A percentile compares a stretch with the other conserved stretches of the same genome.
These are phyloP conservation scores for Dalechampia spathulata DNA, from an alignment of 441 rosid genomes.

Conservation along the genomic window DNA sequence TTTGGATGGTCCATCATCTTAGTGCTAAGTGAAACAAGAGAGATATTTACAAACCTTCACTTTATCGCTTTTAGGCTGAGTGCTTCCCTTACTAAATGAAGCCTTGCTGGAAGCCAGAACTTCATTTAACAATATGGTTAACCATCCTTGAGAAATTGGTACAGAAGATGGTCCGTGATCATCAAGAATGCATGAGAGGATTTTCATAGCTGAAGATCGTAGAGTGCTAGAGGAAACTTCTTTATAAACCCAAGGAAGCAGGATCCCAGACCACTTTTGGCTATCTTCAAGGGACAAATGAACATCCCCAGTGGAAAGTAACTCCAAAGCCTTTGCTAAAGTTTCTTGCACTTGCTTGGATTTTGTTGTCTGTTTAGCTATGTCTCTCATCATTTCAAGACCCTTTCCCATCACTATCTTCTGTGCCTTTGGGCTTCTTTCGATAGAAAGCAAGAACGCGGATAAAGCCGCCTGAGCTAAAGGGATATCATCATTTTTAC, in stretches of 20 bases:
- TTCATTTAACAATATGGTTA: slow-evolving; percentile 67
- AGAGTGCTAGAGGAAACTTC: slow-evolving; percentile 49
- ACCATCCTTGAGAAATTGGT: slow-evolving; percentile 95
- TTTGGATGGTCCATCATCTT: too few species aligned
- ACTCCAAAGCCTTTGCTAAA: slow-evolving; percentile 77
- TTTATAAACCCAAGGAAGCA: slow-evolving; percentile 77
- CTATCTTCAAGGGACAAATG: slow-evolving; percentile 83
- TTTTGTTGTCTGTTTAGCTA: slow-evolving; percentile 58
- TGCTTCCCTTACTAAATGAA: slow-evolving; percentile 47
- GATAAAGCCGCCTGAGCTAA: slow-evolving; percentile 80
- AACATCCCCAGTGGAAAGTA: slow-evolving; percentile 53
- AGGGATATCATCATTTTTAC: slow-evolving; percentile 74
- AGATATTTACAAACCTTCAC: slow-evolving; percentile 48
- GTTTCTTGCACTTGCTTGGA: slow-evolving; percentile 73
- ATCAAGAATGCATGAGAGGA: slow-evolving; percentile 78
- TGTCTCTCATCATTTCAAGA: slow-evolving; percentile 74
- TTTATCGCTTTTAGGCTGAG: slow-evolving; percentile 49
- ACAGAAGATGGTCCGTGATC: slow-evolving; percentile 66
- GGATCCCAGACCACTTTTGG: slow-evolving; percentile 83
- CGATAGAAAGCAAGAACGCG: slow-evolving; percentile 74
- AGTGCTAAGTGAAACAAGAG: slow-evolving; percentile 6
- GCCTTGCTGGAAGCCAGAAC: slow-evolving; percentile 47
- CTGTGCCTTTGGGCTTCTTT: slow-evolving; percentile 64
- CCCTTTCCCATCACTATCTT: slow-evolving; percentile 74
- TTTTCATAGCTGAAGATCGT: slow-evolving; percentile 61